Evolutionary conservation across 2,329 filamentous ascomycete genomes (phyloP), one percentile per base, ranked within the genome.

Genomic region (Pyrenochaeta sp.): DNA sequence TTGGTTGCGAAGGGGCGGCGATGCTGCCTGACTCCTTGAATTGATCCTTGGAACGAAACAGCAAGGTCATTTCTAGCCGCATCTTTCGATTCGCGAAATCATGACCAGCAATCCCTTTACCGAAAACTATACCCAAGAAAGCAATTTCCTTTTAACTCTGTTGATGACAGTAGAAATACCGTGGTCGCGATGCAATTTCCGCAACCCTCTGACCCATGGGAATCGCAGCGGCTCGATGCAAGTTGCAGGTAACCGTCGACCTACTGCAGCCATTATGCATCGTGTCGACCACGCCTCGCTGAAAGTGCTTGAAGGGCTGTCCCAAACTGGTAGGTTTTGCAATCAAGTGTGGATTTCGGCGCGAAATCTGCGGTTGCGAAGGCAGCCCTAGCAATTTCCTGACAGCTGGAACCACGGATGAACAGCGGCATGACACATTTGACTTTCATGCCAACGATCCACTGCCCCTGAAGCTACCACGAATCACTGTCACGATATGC

Each of bases 271-370:
- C n/a, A 7, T 14, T 15, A 8, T 6, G 18, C 7, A 27, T 27
- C 8, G 13, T 34, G 13, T 19, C 22, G 28, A 22, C 22, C 20
- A 26, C 29, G 23, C 20, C 27, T 28, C 23, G 35, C 35, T 19
- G 15, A 15, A 20, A 24, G 10, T 20, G 28, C 18, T n/a, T n/a
- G 18, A 38, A 17, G 18, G 27, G n/a, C 21, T 30, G 22, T 15
- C 44, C 34, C 31, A 9, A 39, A 41, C n/a, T 14, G 43, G 48
- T 15, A 51, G 36, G 44, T 50, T 9, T 44, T 18, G 11, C 30
- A 9, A 19, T 31, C n/a, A 40, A 30, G 29, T 35, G 42, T 49
- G 27, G 51, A 52, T 46, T 29, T 21, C 22, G 40, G 51, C 36
- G 32, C 3, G 34, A 49, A 35, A 38, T 44, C 34, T 21, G 35